A percentile compares a stretch with the other conserved stretches of the same genome.
phyloP scores from a whole-genome alignment of 495 filamentous ascomycete species.

The Penicillium turbatum region DNA sequence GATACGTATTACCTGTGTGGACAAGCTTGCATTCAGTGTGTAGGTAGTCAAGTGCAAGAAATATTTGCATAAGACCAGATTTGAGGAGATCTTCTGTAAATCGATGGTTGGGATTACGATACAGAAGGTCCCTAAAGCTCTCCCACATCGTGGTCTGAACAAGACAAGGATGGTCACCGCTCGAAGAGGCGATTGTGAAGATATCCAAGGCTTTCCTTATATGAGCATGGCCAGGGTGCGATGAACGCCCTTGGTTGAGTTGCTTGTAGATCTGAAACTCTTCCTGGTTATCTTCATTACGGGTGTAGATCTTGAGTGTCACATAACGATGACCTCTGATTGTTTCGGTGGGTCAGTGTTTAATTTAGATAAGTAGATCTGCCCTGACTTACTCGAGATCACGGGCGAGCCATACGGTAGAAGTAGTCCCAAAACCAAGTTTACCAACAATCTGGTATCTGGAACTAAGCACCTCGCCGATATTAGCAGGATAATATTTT shows the following conservation, averaged over 20 bases:
- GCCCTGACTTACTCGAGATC: slow-evolving; percentile 43
- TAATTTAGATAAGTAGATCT: neutral
- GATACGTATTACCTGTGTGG: slow-evolving; percentile 31
- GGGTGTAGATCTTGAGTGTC: slow-evolving; percentile 40
- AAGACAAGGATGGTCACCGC: slow-evolving; percentile 34
- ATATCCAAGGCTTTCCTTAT: slow-evolving; percentile 27
- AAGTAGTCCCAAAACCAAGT: slow-evolving; percentile 51
- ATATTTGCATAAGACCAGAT: slow-evolving; percentile 28
- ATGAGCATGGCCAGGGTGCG: slow-evolving; percentile 27
- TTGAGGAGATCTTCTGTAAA: slow-evolving; percentile 9
- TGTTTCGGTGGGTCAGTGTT: slow-evolving; percentile 17
- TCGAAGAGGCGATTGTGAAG: slow-evolving; percentile 27
- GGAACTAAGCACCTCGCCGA: slow-evolving; percentile 46
- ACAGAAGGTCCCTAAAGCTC: slow-evolving; percentile 32
- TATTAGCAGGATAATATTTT: slow-evolving; percentile 48
- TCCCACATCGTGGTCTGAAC: slow-evolving; percentile 42
- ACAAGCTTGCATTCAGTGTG: slow-evolving; percentile 49
- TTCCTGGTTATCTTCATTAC: slow-evolving; percentile 19
- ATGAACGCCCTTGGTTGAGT: slow-evolving; percentile 16
- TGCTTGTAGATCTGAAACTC: slow-evolving; percentile 28
- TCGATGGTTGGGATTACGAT: neutral
- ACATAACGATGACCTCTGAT: slow-evolving; percentile 39
- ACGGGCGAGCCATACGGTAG: slow-evolving; percentile 52
- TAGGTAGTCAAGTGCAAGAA: slow-evolving; percentile 43
- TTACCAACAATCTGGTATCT: slow-evolving; percentile 54